Evolutionary conservation across 352 stramenopile genomes (phyloP), one percentile per base, ranked within the genome.

Genomic region (Stramenopiles sp.): DNA sequence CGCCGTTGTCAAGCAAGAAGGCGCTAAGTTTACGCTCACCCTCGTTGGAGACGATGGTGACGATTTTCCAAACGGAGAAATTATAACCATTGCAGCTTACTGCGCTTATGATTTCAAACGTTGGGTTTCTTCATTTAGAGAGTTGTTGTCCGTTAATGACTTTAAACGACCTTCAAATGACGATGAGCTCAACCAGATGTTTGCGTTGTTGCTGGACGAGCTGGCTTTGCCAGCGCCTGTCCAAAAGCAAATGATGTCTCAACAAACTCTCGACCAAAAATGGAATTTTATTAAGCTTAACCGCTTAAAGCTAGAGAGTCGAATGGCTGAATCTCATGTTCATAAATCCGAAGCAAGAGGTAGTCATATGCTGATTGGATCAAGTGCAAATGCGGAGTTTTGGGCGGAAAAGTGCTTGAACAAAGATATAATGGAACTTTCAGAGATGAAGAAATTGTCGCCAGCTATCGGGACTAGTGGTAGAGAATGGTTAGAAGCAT

Each of bases 401-500:
- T 71, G 55, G 55, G 55, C 55, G 27, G 27, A 71, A 27, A 27
- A 71, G 27, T 22, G 22, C 55, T 22, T 71, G 55, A 27, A 22
- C 22, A 27, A 27, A 27, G 27, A 71, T 22, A 71, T 71, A 71
- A 27, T 27, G 22, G 55, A 71, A 25, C 22, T 71, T 71, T 22
- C 22, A 71, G 55, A 22, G 22, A 71, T 71, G 55, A 22, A 27
- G 27, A 71, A 71, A 27, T 27, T 71, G 55, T 27, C 22, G 55
- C 55, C 55, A 25, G 55, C 55, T 25, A 27, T 71, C 27, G 55
- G 22, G 22, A 71, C 55, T 71, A 78, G 71, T 14, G 71, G 71
- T 14, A 31, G 71, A 78, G 71, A 78, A 33, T 78, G 71, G 71
- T 14, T 78, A 14, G 71, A 78, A 31, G 71, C 71, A 78, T 78